Base-by-base conservation (phyloP, 2,329 filamentous ascomycete species). In the Colletotrichum euphorbiae region DNA sequence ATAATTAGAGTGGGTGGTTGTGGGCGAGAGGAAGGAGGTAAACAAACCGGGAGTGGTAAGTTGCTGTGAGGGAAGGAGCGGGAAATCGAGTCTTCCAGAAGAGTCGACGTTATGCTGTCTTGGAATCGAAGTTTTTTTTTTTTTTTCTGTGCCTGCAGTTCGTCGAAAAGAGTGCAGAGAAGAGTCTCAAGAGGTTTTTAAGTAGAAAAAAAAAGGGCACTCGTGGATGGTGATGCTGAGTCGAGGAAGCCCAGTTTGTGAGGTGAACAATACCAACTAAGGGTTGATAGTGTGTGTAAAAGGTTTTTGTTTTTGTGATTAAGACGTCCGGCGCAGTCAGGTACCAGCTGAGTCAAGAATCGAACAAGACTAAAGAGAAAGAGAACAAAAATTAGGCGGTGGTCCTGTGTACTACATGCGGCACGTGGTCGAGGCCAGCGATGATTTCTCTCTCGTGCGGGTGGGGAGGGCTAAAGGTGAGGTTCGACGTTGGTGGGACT, bases 301-400 rank as follows among this genome's bases (percentile, higher is more conserved):
- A 28, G 48, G 17, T 52, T 36, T 28, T 31, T 50, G 46, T 15
- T 58, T 28, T 56, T 31, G 55, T 58, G 46, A 67, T 67, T 54
- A 62, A 58, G 43, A 67, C 56, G 56, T 21, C 67, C 62, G 9
- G 67, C 62, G 51, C 62, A 67, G 38, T 69, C 62, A 67, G 67
- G 33, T 43, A 56, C 67, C 65, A 69, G 69, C 69, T 65, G 69
- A 70, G 60, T 69, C 65, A 66, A 60, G 60, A 69, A 71, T 40
- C 57, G 58, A 69, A 71, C 19, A 55, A 17, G 31, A n/a, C n/a
- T n/a, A 69, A 28, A 59, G 50, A 38, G 24, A 56, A 62, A 62
- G 57, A 59, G 52, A 36, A 64, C 24, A 57, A 55, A 17, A 54
- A 50, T 40, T n/a, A 31, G 33, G 48, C 7, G 45, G 52, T 36